Conservation (phyloP, 1,284 basidiomycete genomes). For the Lentinula novae-zelandiae region DNA sequence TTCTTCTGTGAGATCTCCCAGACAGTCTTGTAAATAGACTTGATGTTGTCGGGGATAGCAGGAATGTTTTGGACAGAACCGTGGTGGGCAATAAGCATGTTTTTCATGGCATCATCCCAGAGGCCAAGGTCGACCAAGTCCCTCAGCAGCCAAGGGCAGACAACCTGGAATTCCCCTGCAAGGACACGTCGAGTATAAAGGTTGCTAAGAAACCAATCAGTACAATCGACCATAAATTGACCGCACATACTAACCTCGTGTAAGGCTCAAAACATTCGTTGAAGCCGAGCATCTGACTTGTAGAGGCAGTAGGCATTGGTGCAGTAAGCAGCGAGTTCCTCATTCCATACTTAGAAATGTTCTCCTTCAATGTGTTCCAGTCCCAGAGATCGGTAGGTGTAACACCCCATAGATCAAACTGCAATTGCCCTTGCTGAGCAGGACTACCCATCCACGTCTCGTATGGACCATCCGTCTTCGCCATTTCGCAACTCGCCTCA, state of each 20-base stretch:
- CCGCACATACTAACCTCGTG: conserved; percentile 63
- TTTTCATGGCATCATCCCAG: conserved; percentile 99
- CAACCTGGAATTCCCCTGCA: conserved; percentile 99
- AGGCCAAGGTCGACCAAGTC: conserved; percentile 95
- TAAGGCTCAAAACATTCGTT: conserved; percentile 99
- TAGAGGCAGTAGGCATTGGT: conserved; percentile 99
- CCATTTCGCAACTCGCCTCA: conserved; percentile 91
- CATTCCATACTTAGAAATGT: conserved; percentile 84
- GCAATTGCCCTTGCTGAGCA: conserved; percentile 84
- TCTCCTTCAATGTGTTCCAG: conserved; percentile 86
- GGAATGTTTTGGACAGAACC: conserved; percentile 94
- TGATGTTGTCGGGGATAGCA: conserved; percentile 83
- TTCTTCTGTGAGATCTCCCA: conserved; percentile 99
- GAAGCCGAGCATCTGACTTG: conserved; percentile 97
- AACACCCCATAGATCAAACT: conserved; percentile 95
- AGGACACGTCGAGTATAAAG: conserved; percentile 99
- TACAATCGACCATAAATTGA: background rate
- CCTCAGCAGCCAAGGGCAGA: conserved; percentile 96
- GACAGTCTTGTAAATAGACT: conserved; percentile 97
- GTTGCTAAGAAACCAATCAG: conserved; percentile 54
- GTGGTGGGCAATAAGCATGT: conserved; percentile 97
- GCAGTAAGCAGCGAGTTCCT: conserved; percentile 94
- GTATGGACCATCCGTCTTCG: conserved; percentile 81
- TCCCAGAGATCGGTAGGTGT: conserved; percentile 95
- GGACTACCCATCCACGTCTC: conserved; percentile 93